Conservation (phyloP, 2,329 filamentous ascomycete genomes). For the Monascus ruber region DNA sequence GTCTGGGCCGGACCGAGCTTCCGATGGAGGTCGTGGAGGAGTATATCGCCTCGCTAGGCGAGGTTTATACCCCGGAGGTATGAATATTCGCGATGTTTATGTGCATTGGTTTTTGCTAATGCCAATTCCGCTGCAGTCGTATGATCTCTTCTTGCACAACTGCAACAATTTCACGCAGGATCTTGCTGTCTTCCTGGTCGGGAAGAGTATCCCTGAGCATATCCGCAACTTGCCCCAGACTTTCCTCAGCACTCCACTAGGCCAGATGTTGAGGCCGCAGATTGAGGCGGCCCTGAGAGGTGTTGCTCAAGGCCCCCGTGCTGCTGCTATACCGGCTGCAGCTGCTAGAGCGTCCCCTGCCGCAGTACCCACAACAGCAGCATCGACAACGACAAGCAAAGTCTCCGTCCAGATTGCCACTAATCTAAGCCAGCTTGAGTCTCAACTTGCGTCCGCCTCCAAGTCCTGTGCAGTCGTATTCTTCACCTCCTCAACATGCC, state of each 20-base stretch:
- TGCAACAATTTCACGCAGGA: slow-evolving; percentile 98
- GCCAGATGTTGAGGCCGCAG: slow-evolving; percentile 74
- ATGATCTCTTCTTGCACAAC: slow-evolving; percentile 82
- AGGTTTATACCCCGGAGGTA: slow-evolving; percentile 72
- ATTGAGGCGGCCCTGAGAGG: slow-evolving; percentile 54
- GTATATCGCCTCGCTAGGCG: slow-evolving; percentile 72
- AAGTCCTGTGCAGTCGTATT: slow-evolving; percentile 70
- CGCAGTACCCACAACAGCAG: slow-evolving; percentile 7
- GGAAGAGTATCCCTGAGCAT: slow-evolving; percentile 75
- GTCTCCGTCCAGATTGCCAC: slow-evolving; percentile 52
- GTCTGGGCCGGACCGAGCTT: slow-evolving; percentile 65
- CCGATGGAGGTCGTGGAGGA: slow-evolving; percentile 74
- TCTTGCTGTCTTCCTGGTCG: slow-evolving; percentile 77
- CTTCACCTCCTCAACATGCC: slow-evolving; percentile 82
- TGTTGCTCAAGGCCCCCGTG: slow-evolving; percentile 43
- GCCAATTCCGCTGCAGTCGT: slow-evolving; percentile 45
- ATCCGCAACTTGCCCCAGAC: slow-evolving; percentile 76
- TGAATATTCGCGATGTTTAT: slow-evolving; percentile 1
- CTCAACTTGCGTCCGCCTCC: slow-evolving; percentile 47
- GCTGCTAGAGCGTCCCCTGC: slow-evolving; percentile 5
- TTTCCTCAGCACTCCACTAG: slow-evolving; percentile 76
- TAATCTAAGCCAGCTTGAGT: slow-evolving; percentile 49
- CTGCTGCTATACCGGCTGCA: slow-evolving; percentile 6
- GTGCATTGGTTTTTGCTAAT: too few relatives aligned
- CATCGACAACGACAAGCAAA: slow-evolving; percentile 5